Evolutionary conservation across 1,284 basidiomycete genomes (phyloP), one percentile per base, ranked within the genome.

Genomic region (Cryptococcus deneoformans): DNA sequence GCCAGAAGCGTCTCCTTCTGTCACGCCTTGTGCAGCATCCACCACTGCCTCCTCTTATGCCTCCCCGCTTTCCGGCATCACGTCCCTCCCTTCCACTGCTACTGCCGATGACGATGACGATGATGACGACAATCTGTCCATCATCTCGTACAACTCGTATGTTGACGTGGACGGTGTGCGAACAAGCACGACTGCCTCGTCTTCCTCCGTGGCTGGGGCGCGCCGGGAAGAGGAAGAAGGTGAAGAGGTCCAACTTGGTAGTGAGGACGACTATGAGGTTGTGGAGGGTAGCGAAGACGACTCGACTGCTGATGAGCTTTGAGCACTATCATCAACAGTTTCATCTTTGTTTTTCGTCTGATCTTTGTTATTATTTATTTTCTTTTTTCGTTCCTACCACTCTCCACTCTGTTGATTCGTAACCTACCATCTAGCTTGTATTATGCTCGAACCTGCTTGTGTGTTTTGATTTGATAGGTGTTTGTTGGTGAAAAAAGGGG

Each of bases 221-320:
- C 29, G 29, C 29, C 29, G 3, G 44, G 54, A 53, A 12, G 58
- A 14, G 20, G 59, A 56, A 11, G 59, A 61, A 14, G 53, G 51
- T 29, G 59, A 57, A 38, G 59, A 39, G 44, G 57, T 56, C 29
- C 56, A 61, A 29, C 50, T 56, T 34, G 54, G 35, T n/a, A 50
- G 49, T 16, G 49, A 50, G 12, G 49, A 42, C 11, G 49, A 42
- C 16, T 50, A 58, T 40, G 54, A 61, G 46, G 56, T 57, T 11
- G 54, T 35, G 8, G 54, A 56, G 29, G 29, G 48, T 34, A 58
- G 49, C 40, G 59, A 58, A 35, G 60, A 61, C 16, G 60, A 61
- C 16, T 44, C 55, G 53, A 61, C 60, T 36, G 60, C 54, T 44
- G 60, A 61, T 54, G 60, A 61, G 57, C 56, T 61, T 42, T 42